Conservation (phyloP, 164 flowering plant species). For the Stephania yunnanensis region DNA sequence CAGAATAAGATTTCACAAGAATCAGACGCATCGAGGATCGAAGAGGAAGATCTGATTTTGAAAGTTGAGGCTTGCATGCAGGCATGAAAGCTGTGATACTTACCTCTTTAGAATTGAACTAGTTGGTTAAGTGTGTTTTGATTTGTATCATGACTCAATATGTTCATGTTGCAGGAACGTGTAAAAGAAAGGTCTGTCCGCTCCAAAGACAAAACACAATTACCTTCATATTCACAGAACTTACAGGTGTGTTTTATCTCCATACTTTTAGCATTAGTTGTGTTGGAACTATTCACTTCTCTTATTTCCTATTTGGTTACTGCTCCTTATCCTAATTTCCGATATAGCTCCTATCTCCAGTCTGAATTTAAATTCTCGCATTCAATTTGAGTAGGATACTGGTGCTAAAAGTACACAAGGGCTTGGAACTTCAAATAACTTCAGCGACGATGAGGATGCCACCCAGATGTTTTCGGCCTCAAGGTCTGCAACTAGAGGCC, state of each 20-base stretch:
- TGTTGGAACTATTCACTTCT: slow-evolving; percentile 1
- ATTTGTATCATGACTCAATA: not conserved
- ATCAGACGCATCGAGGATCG: slow-evolving; percentile 53
- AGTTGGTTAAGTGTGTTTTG: not conserved
- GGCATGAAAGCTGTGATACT: slow-evolving; percentile 39
- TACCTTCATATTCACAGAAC: slow-evolving; percentile 35
- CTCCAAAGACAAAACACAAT: slow-evolving; percentile 40
- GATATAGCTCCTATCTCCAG: not conserved
- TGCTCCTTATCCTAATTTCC: slow-evolving; percentile 1
- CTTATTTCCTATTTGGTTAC: not conserved
- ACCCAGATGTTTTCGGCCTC: slow-evolving; percentile 34
- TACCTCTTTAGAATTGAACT: slow-evolving; percentile 5
- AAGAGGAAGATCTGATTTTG: slow-evolving; percentile 77
- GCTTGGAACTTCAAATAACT: slow-evolving; percentile 48
- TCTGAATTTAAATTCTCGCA: slow-evolving; percentile 15
- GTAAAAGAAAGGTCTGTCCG: slow-evolving; percentile 59
- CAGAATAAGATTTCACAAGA: slow-evolving; percentile 71
- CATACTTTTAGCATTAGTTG: not conserved
- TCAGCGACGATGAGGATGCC: slow-evolving; percentile 90
- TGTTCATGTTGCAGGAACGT: slow-evolving; percentile 59
- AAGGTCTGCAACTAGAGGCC: slow-evolving; percentile 48
- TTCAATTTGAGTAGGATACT: slow-evolving; percentile 38
- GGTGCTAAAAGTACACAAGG: slow-evolving; percentile 44
- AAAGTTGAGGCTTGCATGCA: slow-evolving; percentile 91
- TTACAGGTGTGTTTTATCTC: slow-evolving; percentile 34